Evolutionary conservation across 2,329 filamentous ascomycete species (phyloP), one percentile per base, ranked within the genome.

Genomic region (Scytalidium sp.): DNA sequence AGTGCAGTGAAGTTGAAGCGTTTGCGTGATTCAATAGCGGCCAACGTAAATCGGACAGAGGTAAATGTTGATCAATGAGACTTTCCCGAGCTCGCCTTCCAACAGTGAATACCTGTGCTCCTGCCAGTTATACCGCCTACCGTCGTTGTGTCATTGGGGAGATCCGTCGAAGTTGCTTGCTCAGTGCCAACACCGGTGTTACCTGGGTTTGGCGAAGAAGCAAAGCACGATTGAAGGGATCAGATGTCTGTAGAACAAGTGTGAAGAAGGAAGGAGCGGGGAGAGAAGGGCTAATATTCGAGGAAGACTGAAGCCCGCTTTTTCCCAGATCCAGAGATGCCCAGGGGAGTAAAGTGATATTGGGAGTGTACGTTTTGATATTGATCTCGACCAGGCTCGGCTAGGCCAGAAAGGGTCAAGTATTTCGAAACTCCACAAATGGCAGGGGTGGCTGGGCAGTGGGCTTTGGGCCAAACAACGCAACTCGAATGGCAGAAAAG

Each of bases 41-140:
- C n/a, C 43, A 50, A 36, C n/a, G 29, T n/a, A 36, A 36, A 36
- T 36, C n/a, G 29, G 29, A 52, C n/a, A n/a, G n/a, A n/a, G n/a
- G n/a, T n/a, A n/a, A 36, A 36, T 36, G 7, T 36, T 36, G 13
- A 10, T 36, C 15, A n/a, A 15, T 10, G 17, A 36, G 32, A 42
- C n/a, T n/a, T 36, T 36, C 32, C 32, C 15, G 13, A 36, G 32
- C 32, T 6, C 15, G 13, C 13, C 32, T n/a, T 36, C n/a, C 32
- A n/a, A 36, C 32, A 36, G 32, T 36, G 32, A 36, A 36, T 36
- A 36, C 32, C 32, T 36, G 32, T n/a, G 15, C 32, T 36, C 32
- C 32, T 36, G 5, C 32, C 5, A 36, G 13, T 36, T 36, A 36
- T 36, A 36, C 32, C 17, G 32, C 8, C 15, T 8, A n/a, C 32